Percentiles rank a stretch among this genome's conserved stretches.
phyloP scores from a whole-genome alignment of 1,139 yeast genomes.

The Sugiyamaella castrensis region DNA sequence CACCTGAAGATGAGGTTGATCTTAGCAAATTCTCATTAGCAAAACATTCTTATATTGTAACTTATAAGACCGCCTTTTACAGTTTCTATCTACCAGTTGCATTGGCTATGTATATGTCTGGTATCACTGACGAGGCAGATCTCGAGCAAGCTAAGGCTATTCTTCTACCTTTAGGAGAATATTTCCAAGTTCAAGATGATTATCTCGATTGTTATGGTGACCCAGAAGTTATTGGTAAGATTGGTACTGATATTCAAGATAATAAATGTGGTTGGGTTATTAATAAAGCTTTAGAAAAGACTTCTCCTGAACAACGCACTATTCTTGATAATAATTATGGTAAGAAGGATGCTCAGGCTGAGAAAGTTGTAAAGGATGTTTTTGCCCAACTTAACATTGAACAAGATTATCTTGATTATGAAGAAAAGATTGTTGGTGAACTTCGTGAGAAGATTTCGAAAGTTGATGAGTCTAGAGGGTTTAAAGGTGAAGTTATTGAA shows the following conservation, averaged over 20 bases:
- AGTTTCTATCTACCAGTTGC: slow-evolving; percentile 98
- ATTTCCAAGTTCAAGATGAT: slow-evolving; percentile 98
- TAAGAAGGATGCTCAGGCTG: slow-evolving; percentile 66
- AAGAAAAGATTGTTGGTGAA: slow-evolving; percentile 68
- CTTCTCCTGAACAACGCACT: slow-evolving; percentile 75
- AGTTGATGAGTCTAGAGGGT: slow-evolving; percentile 87
- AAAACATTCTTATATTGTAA: slow-evolving; percentile 93
- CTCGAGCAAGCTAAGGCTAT: slow-evolving; percentile 85
- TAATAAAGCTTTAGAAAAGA: slow-evolving; percentile 84
- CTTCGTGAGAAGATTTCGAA: slow-evolving; percentile 61
- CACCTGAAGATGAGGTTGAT: slow-evolving; percentile 94
- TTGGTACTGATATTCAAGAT: slow-evolving; percentile 97
- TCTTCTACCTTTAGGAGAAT: slow-evolving; percentile 93
- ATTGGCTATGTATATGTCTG: slow-evolving; percentile 91
- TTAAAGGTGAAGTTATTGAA: slow-evolving; percentile 79
- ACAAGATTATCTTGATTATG: slow-evolving; percentile 71
- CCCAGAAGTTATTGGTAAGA: slow-evolving; percentile 96
- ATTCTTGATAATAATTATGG: slow-evolving; percentile 88
- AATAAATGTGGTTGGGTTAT: slow-evolving; percentile 98
- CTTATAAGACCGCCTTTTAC: slow-evolving; percentile 95
- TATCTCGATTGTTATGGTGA: slow-evolving; percentile 96
- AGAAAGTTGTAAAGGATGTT: slow-evolving; percentile 67
- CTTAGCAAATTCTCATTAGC: slow-evolving; percentile 78
- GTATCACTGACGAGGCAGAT: slow-evolving; percentile 65
- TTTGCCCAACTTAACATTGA: slow-evolving; percentile 74